Conservation (phyloP, 192 early-diverging fungal genomes). For the Backusella luteola region DNA sequence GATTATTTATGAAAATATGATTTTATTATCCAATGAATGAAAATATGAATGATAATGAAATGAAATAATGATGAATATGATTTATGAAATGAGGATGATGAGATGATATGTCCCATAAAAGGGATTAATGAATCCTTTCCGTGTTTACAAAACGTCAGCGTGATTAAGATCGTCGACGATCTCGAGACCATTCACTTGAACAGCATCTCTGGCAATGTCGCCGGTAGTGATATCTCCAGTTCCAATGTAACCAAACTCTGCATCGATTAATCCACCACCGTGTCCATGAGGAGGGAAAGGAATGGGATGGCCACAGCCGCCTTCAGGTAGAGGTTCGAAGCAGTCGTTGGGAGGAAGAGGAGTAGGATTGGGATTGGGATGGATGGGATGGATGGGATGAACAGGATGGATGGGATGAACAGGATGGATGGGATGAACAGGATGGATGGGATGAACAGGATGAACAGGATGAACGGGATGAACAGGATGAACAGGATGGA, state of each 20-base stretch:
- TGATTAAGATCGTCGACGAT: background rate
- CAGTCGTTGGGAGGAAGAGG: background rate
- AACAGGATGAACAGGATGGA: background rate
- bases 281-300: background rate
- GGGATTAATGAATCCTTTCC: too few species aligned
- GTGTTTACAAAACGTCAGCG: background rate
- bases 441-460: too few species aligned
- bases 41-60: background rate
- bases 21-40: background rate
- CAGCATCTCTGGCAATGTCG: background rate
- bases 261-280: background rate
- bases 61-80: background rate
- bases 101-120: background rate
- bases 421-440: too few species aligned
- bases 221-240: background rate
- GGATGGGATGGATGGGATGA: too few species aligned
- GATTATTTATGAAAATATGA: background rate
- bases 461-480: background rate
- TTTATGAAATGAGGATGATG: background rate
- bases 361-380: background rate
- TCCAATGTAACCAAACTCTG: background rate
- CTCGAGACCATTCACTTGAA: background rate
- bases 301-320: background rate
- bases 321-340: background rate
- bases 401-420: background rate